phyloP scores from a whole-genome alignment of 352 stramenopile species.

The Phytophthora idaei region DNA sequence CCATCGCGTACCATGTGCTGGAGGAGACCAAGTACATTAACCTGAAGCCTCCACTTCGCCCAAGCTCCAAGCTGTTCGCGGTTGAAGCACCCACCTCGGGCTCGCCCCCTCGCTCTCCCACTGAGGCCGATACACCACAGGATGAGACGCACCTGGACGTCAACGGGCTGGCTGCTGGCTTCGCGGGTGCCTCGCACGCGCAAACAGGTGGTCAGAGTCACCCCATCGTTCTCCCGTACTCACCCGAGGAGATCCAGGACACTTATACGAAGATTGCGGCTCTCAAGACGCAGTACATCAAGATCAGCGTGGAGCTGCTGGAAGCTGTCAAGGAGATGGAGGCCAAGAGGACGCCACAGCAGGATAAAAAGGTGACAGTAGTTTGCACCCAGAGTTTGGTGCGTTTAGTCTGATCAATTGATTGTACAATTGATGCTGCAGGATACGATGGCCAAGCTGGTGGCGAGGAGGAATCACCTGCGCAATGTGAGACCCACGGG shows the following conservation, averaged over 20 bases:
- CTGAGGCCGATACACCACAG: constrained; percentile 41
- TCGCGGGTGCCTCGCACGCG: constrained; percentile 29
- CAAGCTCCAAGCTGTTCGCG: constrained; percentile 81
- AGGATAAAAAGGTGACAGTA: constrained; percentile 33
- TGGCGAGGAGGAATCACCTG: constrained; percentile 71
- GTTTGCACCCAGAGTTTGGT: not conserved
- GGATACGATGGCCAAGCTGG: constrained; percentile 58
- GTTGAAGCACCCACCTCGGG: constrained; percentile 40
- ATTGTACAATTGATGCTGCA: constrained; percentile 24
- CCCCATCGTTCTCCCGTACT: constrained; percentile 66
- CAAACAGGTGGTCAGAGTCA: constrained; percentile 37
- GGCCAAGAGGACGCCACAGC: constrained; percentile 21
- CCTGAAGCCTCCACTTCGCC: constrained; percentile 79
- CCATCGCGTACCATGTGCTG: constrained; percentile 79
- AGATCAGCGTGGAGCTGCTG: constrained; percentile 69
- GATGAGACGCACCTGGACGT: constrained; percentile 54
- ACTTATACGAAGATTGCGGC: constrained; percentile 84
- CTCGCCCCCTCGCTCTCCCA: constrained; percentile 38
- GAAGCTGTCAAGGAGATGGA: constrained; percentile 61
- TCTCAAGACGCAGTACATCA: constrained; percentile 83
- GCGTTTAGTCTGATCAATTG: not conserved
- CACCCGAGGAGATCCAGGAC: constrained; percentile 86
- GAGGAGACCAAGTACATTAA: constrained; percentile 87
- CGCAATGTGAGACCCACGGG: constrained; percentile 47
- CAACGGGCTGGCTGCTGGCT: constrained; percentile 49